Evolutionary conservation across 2,329 filamentous ascomycete species (phyloP).

Genomic region (Pestalotiopsis sp.): DNA sequence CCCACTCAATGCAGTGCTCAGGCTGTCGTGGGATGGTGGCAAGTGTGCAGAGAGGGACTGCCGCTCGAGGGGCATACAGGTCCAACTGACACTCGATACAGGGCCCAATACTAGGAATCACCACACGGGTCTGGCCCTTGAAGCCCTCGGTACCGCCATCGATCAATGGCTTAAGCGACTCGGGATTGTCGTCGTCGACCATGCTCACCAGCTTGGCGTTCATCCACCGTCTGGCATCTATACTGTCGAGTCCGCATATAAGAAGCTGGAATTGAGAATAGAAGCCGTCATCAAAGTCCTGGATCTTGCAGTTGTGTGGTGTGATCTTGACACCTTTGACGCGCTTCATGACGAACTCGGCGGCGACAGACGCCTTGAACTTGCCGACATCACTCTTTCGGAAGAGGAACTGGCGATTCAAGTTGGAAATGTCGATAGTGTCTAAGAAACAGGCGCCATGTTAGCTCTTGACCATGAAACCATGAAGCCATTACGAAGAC

Average conservation of each 20-base stretch:
- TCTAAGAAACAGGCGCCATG: conserved; percentile 50
- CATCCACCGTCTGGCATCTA: conserved; percentile 98
- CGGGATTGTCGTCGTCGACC: conserved; percentile 80
- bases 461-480: not conserved
- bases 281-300: conserved; percentile 94
- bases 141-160: conserved; percentile 98
- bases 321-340: conserved; percentile 92
- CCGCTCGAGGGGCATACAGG: conserved; percentile 97
- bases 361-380: conserved; percentile 90
- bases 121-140: conserved; percentile 93
- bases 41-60: conserved; percentile 93
- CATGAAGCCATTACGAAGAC: not conserved
- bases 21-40: conserved; percentile 96
- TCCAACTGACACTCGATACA: conserved; percentile 98
- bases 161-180: conserved; percentile 89
- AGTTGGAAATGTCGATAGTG: conserved; percentile 97
- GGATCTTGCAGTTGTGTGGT: conserved; percentile 90
- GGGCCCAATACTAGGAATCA: conserved; percentile 88
- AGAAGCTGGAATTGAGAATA: conserved; percentile 97
- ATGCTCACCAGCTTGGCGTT: conserved; percentile 91
- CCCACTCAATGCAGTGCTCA: conserved; percentile 98
- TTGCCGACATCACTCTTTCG: conserved; percentile 89
- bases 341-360: conserved; percentile 84
- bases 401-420: conserved; percentile 97
- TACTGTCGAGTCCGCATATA: conserved; percentile 92